Base-by-base conservation (phyloP, 1,284 basidiomycete genomes). In the Trametes versicolor region DNA sequence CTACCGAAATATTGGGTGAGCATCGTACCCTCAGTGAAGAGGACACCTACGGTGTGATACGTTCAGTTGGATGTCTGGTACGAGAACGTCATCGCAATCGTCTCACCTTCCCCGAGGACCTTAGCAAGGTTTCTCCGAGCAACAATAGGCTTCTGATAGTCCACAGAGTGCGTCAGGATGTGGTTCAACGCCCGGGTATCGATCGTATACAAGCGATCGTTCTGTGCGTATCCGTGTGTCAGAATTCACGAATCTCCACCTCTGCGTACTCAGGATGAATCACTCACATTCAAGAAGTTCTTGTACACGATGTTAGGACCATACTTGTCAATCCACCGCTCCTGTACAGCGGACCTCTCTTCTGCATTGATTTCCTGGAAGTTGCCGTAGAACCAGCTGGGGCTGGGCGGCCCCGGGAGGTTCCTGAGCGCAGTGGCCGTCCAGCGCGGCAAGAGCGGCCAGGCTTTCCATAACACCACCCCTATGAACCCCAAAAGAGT, bases 381-480 rank as follows among this genome's bases (percentile, higher is more conserved):
- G 57, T 86, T 85, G 0, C 89, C 89, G 68, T 78, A 87, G 23
- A 91, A 66, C 64, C 79, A 80, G 69, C 83, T 85, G 1, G 77
- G 69, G 63, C 73, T 82, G 45, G 81, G 78, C 0, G 86, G 88
- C 2, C 87, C 86, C 15, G 80, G 85, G 21, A 88, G 70, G 58
- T 75, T 63, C 27, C 80, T 78, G 10, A 87, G 64, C 0, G 84
- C 81, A 1, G 85, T 85, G 0, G 73, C 81, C 19, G 71, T 67
- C 37, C 76, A 72, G 23, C 52, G 66, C 6, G 47, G 13, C 15
- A 63, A 36, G 25, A 63, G 48, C 17, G 53, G 50, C 27, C 37
- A 54, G 19, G 50, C 34, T 39, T 47, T 58, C 55, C 55, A 58
- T 9, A 58, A 2, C 2, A 29, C 47, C 8, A n/a, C 29, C 1